phyloP scores from a whole-genome alignment of 768 basidiomycete species.

The Thelephora aurantiotincta region DNA sequence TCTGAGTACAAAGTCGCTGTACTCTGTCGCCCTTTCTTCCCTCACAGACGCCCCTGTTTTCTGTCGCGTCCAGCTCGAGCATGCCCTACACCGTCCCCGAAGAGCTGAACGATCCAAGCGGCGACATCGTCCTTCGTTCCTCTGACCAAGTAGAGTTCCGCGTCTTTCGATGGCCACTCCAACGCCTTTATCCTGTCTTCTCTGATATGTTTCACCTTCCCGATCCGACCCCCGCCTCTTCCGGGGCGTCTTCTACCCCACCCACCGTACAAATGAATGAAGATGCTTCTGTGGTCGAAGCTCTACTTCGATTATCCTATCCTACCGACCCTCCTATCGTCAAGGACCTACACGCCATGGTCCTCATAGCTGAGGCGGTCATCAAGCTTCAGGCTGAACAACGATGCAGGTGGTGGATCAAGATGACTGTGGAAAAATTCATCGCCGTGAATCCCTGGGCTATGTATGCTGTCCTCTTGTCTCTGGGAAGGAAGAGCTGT shows the following conservation, averaged over 20 bases:
- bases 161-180: constrained; percentile 37
- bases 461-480: background rate
- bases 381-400: background rate
- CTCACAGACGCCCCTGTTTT: too few species aligned
- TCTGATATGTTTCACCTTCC: constrained; percentile 39
- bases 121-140: constrained; percentile 39
- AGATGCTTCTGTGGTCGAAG: background rate
- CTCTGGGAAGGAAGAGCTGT: background rate
- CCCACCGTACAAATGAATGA: background rate
- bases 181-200: constrained; percentile 45
- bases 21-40: too few species aligned
- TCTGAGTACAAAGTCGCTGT: too few species aligned
- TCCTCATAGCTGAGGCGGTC: background rate
- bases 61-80: too few species aligned
- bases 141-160: constrained; percentile 36
- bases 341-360: background rate
- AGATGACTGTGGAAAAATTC: background rate
- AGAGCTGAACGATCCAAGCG: background rate
- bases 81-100: background rate
- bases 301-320: background rate
- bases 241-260: background rate
- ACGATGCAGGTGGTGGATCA: background rate
- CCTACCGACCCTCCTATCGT: background rate
- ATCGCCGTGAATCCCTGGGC: background rate
- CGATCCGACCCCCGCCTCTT: constrained; percentile 13